Base-by-base conservation (phyloP, 2,329 filamentous ascomycete genomes). In the Aspergillus ochraceoroseus region DNA sequence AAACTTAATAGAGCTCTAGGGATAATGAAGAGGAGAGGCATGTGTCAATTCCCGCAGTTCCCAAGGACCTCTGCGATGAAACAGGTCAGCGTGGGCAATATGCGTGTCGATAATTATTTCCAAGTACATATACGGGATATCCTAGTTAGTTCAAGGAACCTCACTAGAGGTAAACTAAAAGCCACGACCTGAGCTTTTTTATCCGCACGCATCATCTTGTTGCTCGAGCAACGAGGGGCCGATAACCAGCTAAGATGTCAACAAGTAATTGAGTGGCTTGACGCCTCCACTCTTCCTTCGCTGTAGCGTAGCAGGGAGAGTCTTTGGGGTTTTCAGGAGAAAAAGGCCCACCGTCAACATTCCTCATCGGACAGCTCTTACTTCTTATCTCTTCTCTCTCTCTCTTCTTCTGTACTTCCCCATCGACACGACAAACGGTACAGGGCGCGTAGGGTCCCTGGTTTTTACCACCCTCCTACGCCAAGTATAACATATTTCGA, bases 201-300 rank as follows among this genome's bases (percentile, higher is more conserved):
- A 59, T 49, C 36, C 6, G 45, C 50, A 58, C 55, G 30, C 2
- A 17, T 32, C 34, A 27, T 22, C 18, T 22, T 31, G 61, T 63
- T 63, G 61, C 59, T 52, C 48, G 33, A 53, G 61, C 61, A 64
- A 64, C 60, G 44, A 41, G 30, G 31, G 42, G 42, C 41, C 48
- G 55, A 56, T 49, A 56, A 58, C 54, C 55, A 45, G 36, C 37
- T n/a, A 27, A 36, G 36, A 29, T 51, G 47, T 53, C 54, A 57
- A 57, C 53, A 57, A 37, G 36, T 38, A 37, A 41, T 46, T 46
- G 51, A 34, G 25, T 46, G 34, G 39, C 38, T 43, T 35, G 37
- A 39, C 45, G 38, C 36, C 38, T 39, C 29, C 41, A 44, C 46
- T 44, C 43, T 29, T 33, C 36, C 34, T 19, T 40, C 43, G 47